Evolutionary conservation across 225 moss, liverwort and hornwort species (phyloP), one percentile per base, ranked within the genome.

Genomic region (Sphagnum contortum): DNA sequence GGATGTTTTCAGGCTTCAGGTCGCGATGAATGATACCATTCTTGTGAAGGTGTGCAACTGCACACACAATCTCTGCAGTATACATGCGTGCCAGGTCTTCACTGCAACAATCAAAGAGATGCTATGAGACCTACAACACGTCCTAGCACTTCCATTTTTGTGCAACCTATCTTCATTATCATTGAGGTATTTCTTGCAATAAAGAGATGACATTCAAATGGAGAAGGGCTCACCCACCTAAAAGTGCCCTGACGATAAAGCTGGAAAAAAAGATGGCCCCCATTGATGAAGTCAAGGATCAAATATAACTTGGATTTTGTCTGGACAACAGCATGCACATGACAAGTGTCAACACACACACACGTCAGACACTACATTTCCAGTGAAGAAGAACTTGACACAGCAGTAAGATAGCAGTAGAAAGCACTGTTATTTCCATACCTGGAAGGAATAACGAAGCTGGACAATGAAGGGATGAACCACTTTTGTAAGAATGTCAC

Each of bases 391-490:
- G 49, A 29, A 29, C 29, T 29, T 29, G 29, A 29, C 29, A 29
- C 29, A 29, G 29, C 29, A 29, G 29, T 29, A 29, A 29, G 0
- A 29, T 1, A 29, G 29, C 29, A 29, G 29, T 29, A 29, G 29
- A 29, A 29, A 29, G 29, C 29, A 29, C 29, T 29, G 29, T 29
- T 29, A 29, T 29, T 29, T 29, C 46, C 65, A 54, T 73, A 94
- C 94, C 94, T 95, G 96, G 69, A 98, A 98, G 4, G 96, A 98
- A 60, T 89, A 98, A 69, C 85, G 90, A 68, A 98, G 81, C 73
- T 98, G 96, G 50, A 98, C 96, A 64, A 98, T 85, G 70, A 92
- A 98, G 44, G 96, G 96, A 72, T 98, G 96, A 50, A 92, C 81
- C 11, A 92, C 86, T 69, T 93, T 98, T 51, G 92, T 93, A 29